A percentile compares a stretch with the other conserved stretches of the same genome.
These are phyloP conservation scores for Talaromyces sp. DNA, from an alignment of 2,329 filamentous ascomycete species.

Conservation along the genomic window DNA sequence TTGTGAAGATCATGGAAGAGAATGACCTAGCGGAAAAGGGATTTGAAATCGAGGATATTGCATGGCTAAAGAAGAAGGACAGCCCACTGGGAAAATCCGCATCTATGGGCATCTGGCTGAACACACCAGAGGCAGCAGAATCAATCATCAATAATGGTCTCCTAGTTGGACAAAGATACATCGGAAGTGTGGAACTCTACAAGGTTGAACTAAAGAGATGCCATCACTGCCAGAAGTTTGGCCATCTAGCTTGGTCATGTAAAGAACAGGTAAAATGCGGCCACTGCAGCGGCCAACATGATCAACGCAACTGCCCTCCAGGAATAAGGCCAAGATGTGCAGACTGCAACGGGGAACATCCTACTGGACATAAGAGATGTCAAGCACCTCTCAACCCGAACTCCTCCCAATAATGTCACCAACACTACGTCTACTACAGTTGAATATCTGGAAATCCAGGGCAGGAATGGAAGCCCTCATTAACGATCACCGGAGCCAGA, in stretches of 20 bases:
- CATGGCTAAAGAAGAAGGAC: constrained; percentile 30
- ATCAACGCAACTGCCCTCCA: constrained; percentile 24
- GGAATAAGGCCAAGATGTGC: constrained; percentile 23
- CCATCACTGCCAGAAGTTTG: constrained; percentile 25
- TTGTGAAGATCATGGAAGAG: too few species aligned
- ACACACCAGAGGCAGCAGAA: constrained; percentile 27
- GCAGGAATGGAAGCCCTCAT: too few species aligned
- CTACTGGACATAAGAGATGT: constrained; percentile 15
- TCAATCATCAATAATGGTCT: constrained; percentile 26
- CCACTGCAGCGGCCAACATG: constrained; percentile 25
- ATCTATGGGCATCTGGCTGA: constrained; percentile 29
- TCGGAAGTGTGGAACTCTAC: constrained; percentile 24
- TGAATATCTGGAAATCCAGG: constrained; percentile 24
- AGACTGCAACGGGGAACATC: constrained; percentile 25
- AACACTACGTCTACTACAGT: constrained; percentile 17
- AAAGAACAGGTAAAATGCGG: constrained; percentile 27
- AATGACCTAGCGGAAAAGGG: too few species aligned
- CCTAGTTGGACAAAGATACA: constrained; percentile 26
- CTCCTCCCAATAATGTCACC: neutral
- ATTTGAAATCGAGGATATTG: constrained; percentile 28
- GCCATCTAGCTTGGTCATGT: constrained; percentile 28
- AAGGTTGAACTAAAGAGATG: constrained; percentile 24
- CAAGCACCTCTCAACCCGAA: constrained; percentile 8
- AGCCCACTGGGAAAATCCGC: constrained; percentile 25
- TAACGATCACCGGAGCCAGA: too few species aligned